phyloP scores from a whole-genome alignment of 2,329 filamentous ascomycete species.

The Dactylellina haptotyla region DNA sequence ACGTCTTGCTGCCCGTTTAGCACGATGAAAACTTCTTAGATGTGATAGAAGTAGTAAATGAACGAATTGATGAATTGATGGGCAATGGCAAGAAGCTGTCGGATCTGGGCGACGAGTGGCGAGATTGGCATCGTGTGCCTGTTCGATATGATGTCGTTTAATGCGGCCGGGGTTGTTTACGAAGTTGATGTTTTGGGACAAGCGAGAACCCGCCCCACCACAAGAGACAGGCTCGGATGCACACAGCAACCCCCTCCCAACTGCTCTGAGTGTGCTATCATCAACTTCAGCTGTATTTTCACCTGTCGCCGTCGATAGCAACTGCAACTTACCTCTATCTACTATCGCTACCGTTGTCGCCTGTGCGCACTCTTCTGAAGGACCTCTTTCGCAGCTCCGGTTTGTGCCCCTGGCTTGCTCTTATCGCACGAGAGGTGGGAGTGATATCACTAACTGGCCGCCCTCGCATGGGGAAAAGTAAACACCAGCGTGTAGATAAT shows the following conservation, averaged over 20 bases:
- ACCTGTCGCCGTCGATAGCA: conserved; percentile 14
- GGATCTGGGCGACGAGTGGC: not conserved
- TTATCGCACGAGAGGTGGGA: conserved; percentile 32
- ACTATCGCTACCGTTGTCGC: not conserved
- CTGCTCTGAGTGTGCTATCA: not conserved
- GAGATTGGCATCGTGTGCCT: not conserved
- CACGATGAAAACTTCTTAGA: too few species aligned
- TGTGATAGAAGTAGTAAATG: too few species aligned
- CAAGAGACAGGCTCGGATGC: conserved; percentile 1
- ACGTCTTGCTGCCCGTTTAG: too few species aligned
- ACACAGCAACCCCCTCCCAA: not conserved
- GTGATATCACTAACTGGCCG: conserved; percentile 30
- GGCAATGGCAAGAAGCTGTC: not conserved
- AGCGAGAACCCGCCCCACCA: conserved; percentile 43
- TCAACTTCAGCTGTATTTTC: conserved; percentile 4
- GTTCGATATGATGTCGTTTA: too few species aligned
- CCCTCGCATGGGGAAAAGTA: conserved; percentile 15
- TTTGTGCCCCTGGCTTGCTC: not conserved
- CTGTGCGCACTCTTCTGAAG: conserved; percentile 1
- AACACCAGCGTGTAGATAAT: conserved; percentile 11
- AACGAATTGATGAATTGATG: too few species aligned
- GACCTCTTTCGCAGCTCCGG: not conserved
- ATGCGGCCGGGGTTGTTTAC: conserved; percentile 34
- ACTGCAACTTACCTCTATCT: not conserved
- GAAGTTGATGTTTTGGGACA: conserved; percentile 46